phyloP scores from a whole-genome alignment of 257 asterid species.

The Nyctanthes arbortristis region DNA sequence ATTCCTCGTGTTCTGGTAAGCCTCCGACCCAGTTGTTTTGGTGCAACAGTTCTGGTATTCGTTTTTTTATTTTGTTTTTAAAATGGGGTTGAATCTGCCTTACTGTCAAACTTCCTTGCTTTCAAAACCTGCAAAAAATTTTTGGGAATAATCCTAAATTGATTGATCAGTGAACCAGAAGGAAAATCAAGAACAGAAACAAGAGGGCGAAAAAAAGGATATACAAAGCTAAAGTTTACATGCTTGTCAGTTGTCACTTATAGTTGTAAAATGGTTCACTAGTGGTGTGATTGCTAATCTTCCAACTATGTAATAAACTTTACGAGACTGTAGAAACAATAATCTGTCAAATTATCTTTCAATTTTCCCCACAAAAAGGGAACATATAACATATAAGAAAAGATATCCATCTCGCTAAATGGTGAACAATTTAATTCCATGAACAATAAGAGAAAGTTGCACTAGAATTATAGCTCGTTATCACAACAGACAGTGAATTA shows the following conservation, averaged over 20 bases:
- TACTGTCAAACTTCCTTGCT: slow-evolving; percentile 81
- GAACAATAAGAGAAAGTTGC: not conserved
- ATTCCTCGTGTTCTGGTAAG: no score
- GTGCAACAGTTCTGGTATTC: no score
- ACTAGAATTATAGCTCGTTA: not conserved
- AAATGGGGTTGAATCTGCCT: no score
- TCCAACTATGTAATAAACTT: not conserved
- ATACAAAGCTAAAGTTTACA: not conserved
- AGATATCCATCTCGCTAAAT: not conserved
- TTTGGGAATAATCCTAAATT: slow-evolving; percentile 15
- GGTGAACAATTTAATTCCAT: not conserved
- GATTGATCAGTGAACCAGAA: slow-evolving; percentile 6
- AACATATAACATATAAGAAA: not conserved
- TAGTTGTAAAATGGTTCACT: not conserved
- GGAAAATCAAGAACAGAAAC: not conserved
- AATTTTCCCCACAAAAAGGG: not conserved
- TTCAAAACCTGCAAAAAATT: slow-evolving; percentile 62
- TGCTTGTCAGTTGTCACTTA: not conserved
- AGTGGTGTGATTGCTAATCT: not conserved
- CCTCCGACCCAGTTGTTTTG: no score
- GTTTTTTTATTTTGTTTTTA: no score
- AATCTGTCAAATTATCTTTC: not conserved
- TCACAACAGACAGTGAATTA: no score
- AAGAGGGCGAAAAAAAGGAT: not conserved
- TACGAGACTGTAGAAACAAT: not conserved